Percentiles rank a stretch among this genome's conserved stretches.
Conservation (phyloP, 139 green algal species). For the Bryopsis sp. region DNA sequence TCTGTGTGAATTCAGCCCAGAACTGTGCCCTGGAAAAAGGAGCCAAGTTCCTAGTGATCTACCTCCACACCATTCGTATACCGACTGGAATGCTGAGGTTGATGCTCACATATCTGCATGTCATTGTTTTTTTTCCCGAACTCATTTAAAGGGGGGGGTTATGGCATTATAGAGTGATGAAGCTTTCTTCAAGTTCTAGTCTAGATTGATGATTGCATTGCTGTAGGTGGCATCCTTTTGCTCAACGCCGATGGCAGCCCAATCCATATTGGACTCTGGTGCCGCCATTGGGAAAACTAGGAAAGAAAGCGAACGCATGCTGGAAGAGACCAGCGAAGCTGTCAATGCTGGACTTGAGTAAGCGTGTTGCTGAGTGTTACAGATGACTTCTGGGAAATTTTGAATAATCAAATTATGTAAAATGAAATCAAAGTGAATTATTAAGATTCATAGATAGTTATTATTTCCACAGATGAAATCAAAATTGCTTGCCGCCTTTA, state of each 20-base stretch:
- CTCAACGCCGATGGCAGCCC: neutral
- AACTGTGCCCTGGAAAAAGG: too few species aligned
- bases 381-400: neutral
- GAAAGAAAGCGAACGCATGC: conserved; percentile 48
- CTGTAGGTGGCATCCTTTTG: neutral
- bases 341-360: conserved; percentile 25
- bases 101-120: too few species aligned
- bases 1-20: too few species aligned
- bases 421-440: neutral
- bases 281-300: conserved; percentile 38
- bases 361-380: neutral
- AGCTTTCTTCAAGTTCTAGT: neutral
- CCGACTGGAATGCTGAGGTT: too few species aligned
- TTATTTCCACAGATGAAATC: neutral
- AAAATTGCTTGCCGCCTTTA: neutral
- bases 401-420: neutral
- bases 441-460: neutral
- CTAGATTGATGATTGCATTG: neutral
- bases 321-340: conserved; percentile 64
- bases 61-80: too few species aligned
- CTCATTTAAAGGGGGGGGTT: too few species aligned
- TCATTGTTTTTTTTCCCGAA: too few species aligned
- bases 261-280: conserved; percentile 5
- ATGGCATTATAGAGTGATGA: too few species aligned
- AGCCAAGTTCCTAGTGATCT: too few species aligned